Conservation (phyloP, 805 yeast genomes). For the Cyberlindnera samutprakarnensis region DNA sequence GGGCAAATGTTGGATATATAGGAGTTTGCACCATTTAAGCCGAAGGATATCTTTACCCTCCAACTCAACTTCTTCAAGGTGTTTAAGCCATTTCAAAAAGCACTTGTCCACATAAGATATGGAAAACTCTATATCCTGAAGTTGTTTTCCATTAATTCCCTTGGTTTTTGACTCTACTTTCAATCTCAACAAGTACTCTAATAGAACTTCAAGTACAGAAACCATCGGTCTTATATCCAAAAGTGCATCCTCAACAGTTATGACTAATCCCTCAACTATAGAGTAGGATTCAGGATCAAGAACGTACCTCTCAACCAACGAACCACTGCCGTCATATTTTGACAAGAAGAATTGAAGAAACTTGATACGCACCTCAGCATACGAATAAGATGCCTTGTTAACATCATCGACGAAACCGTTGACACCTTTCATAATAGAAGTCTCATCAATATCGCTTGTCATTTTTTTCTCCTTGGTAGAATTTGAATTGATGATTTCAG, state of each 20-base stretch:
- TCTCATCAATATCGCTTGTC: not conserved
- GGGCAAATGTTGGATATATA: constrained; percentile 35
- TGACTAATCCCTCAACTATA: constrained; percentile 11
- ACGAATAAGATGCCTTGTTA: constrained; percentile 25
- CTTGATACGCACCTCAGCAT: constrained; percentile 30
- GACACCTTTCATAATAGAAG: not conserved
- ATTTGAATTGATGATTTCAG: constrained; percentile 25
- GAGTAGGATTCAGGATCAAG: constrained; percentile 28
- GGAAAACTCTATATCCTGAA: constrained; percentile 25
- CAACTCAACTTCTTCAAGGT: constrained; percentile 10
- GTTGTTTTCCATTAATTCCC: constrained; percentile 20
- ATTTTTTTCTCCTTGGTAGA: constrained; percentile 14
- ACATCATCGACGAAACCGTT: constrained; percentile 14
- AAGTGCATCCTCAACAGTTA: constrained; percentile 17
- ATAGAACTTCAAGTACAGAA: constrained; percentile 38
- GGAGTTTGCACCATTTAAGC: constrained; percentile 41
- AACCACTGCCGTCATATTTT: constrained; percentile 7
- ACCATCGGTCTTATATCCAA: constrained; percentile 6
- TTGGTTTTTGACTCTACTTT: constrained; percentile 17
- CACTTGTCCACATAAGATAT: constrained; percentile 34
- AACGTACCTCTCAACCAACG: constrained; percentile 28
- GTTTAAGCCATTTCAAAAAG: constrained; percentile 40
- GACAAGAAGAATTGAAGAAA: constrained; percentile 23
- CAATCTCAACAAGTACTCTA: constrained; percentile 32
- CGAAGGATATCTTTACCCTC: constrained; percentile 22